These are phyloP conservation scores for Fonsecaea pedrosoi DNA, from an alignment of 2,329 filamentous ascomycete species.

Conservation along the genomic window DNA sequence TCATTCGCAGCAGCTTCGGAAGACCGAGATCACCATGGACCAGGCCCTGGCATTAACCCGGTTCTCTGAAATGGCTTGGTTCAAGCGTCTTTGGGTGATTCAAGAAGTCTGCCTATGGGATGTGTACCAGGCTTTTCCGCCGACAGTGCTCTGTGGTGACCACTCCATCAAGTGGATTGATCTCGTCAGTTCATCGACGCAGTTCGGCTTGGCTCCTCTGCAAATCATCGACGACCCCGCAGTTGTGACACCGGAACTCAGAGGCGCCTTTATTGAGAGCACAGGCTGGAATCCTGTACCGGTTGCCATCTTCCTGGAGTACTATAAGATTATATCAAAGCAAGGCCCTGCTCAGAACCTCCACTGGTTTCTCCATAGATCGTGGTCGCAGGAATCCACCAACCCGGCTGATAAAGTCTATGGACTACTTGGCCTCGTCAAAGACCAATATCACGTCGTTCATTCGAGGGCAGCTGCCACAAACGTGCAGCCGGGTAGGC, in stretches of 20 bases:
- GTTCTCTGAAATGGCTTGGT: not conserved
- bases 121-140: not conserved
- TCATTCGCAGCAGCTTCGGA: not conserved
- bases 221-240: not conserved
- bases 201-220: not conserved
- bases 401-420: not conserved
- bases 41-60: constrained; percentile 1
- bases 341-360: not conserved
- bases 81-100: not conserved
- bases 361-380: not conserved
- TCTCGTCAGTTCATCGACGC: not conserved
- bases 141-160: not conserved
- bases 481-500: not conserved
- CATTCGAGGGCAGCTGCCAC: not conserved
- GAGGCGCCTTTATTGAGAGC: constrained; percentile 2
- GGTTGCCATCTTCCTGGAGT: not conserved
- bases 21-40: not conserved
- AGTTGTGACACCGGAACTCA: not conserved
- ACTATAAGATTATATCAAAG: not conserved
- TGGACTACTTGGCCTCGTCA: not conserved
- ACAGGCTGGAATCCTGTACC: not conserved
- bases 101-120: constrained; percentile 7
- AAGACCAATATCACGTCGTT: not conserved
- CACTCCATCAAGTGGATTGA: not conserved
- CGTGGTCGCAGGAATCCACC: not conserved